Evolutionary conservation across 768 basidiomycete genomes (phyloP), one percentile per base, ranked within the genome.

Genomic region (Roridomyces roridus): DNA sequence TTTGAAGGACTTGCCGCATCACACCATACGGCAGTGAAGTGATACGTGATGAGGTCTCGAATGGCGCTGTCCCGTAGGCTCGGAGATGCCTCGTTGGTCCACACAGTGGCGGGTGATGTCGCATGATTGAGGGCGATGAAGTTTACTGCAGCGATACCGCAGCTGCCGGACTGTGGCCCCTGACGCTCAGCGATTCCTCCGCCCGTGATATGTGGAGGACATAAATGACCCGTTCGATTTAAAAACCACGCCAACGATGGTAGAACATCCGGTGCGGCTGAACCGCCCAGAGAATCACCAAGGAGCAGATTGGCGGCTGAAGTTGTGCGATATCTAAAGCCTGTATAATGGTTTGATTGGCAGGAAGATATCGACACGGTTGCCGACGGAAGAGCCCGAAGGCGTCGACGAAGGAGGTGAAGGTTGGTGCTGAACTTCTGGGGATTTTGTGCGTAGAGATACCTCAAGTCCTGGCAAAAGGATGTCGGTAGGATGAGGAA

Each of bases 91-190:
- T 26, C 18, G 20, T 55, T 24, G 4, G 26, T 48, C 54, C 54
- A 55, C 2, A 24, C 7, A 21, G 44, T 21, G 25, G n/a, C 14
- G 12, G 34, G 6, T 5, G 9, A 36, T 24, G 34, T 8, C 2
- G 12, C n/a, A 34, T 17, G n/a, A 11, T 25, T 18, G 3, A 1
- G 21, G 5, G 17, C 37, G 14, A 56, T 35, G 31, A 56, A 49
- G 25, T 56, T 56, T 17, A 48, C 12, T 7, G 42, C 40, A 6
- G 55, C 55, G 25, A 56, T 56, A 0, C 46, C 55, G 28, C 55
- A 56, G 24, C 55, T 56, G 6, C 55, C 55, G 9, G 55, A 56
- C 20, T 40, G 39, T 9, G 39, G 17, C 6, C 17, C 39, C 17
- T 40, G 39, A n/a, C 20, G 17, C n/a, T 40, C 39, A 8, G 39